A percentile compares a stretch with the other conserved stretches of the same genome.
These are phyloP conservation scores for Pseudogymnoascus sp. DNA, from an alignment of 2,329 filamentous ascomycete genomes.

Conservation along the genomic window DNA sequence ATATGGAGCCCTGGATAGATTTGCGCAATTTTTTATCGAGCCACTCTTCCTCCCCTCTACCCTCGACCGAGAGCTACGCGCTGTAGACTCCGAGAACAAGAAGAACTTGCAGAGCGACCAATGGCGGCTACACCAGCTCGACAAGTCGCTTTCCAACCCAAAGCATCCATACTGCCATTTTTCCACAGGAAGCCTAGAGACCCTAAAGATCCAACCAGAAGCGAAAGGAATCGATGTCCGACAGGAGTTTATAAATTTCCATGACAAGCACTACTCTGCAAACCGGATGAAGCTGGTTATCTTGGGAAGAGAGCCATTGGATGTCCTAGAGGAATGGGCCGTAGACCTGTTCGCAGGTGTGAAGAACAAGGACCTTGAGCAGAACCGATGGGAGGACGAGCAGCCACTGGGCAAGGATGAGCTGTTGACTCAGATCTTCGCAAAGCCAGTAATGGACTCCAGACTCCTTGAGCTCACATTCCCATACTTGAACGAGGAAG, in stretches of 20 bases:
- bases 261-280: slow-evolving; percentile 65
- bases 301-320: slow-evolving; percentile 59
- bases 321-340: slow-evolving; percentile 63
- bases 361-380: slow-evolving; percentile 59
- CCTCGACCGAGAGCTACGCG: slow-evolving; percentile 63
- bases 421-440: slow-evolving; percentile 59
- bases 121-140: slow-evolving; percentile 65
- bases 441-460: slow-evolving; percentile 67
- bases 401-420: slow-evolving; percentile 54
- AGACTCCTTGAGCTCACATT: slow-evolving; percentile 62
- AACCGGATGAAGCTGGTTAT: slow-evolving; percentile 71
- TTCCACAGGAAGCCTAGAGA: slow-evolving; percentile 66
- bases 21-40: slow-evolving; percentile 69
- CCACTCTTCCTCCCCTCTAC: slow-evolving; percentile 66
- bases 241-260: slow-evolving; percentile 67
- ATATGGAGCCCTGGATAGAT: slow-evolving; percentile 66
- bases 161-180: slow-evolving; percentile 68
- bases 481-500: slow-evolving; percentile 63
- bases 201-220: slow-evolving; percentile 62
- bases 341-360: slow-evolving; percentile 62
- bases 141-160: slow-evolving; percentile 63
- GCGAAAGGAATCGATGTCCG: slow-evolving; percentile 62
- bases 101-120: slow-evolving; percentile 70
- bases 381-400: slow-evolving; percentile 60
- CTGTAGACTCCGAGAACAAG: slow-evolving; percentile 74